phyloP scores from a whole-genome alignment of 2,329 filamentous ascomycete species.

The Diaporthe capsici region DNA sequence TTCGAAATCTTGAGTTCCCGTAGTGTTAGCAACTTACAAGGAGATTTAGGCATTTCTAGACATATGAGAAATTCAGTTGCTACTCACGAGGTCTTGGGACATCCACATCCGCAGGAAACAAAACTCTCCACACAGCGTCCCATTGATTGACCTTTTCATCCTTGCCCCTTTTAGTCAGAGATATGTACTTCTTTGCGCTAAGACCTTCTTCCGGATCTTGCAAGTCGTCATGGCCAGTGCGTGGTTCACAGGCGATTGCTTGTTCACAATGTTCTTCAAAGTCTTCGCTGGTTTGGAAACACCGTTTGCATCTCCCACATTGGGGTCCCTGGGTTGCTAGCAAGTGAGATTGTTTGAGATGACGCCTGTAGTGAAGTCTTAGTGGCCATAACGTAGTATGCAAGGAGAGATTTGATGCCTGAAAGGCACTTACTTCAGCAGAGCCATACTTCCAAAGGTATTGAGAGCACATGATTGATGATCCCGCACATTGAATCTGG shows the following conservation, averaged over 20 bases:
- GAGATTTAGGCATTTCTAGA: background rate
- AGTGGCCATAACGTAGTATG: background rate
- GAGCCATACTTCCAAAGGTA: background rate
- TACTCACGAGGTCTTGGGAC: background rate
- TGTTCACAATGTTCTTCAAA: background rate
- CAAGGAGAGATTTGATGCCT: background rate
- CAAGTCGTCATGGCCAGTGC: background rate
- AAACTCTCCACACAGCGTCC: background rate
- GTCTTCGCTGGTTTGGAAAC: background rate
- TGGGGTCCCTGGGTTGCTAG: background rate
- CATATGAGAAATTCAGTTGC: background rate
- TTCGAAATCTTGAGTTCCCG: background rate
- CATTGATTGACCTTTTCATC: background rate
- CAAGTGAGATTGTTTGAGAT: background rate
- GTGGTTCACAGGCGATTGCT: background rate
- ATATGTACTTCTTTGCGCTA: background rate
- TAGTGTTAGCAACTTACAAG: background rate
- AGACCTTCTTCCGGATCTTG: background rate
- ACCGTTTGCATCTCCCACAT: background rate
- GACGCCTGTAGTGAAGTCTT: background rate
- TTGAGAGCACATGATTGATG: background rate
- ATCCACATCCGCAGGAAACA: background rate
- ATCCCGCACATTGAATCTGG: background rate
- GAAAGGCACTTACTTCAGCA: background rate
- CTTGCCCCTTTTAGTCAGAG: background rate